Evolutionary conservation across 2,329 filamentous ascomycete genomes (phyloP).

Genomic region (Cytospora mali): DNA sequence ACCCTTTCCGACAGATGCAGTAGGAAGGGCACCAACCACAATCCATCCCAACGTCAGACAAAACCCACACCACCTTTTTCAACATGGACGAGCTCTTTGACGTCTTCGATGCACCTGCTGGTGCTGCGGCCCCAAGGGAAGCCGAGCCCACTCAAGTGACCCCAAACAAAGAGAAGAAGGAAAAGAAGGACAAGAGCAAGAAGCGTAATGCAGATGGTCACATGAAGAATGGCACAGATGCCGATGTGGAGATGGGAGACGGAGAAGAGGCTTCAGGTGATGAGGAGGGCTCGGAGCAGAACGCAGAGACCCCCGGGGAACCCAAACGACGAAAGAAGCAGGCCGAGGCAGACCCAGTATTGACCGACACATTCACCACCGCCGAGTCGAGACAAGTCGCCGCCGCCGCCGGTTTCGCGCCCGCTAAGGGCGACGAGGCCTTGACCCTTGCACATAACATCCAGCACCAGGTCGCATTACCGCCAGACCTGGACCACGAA

Average conservation of each 20-base stretch:
- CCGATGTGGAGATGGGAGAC: constrained; percentile 49
- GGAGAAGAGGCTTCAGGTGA: constrained; percentile 45
- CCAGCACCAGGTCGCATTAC: constrained; percentile 94
- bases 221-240: constrained; percentile 60
- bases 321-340: constrained; percentile 67
- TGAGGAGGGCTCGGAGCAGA: constrained; percentile 35
- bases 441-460: constrained; percentile 95
- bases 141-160: constrained; percentile 32
- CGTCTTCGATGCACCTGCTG: constrained; percentile 70
- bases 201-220: constrained; percentile 85
- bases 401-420: constrained; percentile 69
- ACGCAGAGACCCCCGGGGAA: constrained; percentile 51
- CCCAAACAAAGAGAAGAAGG: constrained; percentile 42
- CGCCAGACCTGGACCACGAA: constrained; percentile 90
- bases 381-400: constrained; percentile 91
- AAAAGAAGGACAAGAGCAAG: constrained; percentile 67
- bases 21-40: neutral
- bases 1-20: neutral
- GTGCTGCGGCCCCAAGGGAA: constrained; percentile 1
- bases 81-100: constrained; percentile 80
- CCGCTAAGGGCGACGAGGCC: constrained; percentile 62
- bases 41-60: neutral
- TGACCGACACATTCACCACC: constrained; percentile 93
- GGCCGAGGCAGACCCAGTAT: constrained; percentile 72
- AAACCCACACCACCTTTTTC: neutral